A percentile compares a stretch with the other conserved stretches of the same genome.
phyloP scores from a whole-genome alignment of 495 filamentous ascomycete species.

The Filosporella fistucella region DNA sequence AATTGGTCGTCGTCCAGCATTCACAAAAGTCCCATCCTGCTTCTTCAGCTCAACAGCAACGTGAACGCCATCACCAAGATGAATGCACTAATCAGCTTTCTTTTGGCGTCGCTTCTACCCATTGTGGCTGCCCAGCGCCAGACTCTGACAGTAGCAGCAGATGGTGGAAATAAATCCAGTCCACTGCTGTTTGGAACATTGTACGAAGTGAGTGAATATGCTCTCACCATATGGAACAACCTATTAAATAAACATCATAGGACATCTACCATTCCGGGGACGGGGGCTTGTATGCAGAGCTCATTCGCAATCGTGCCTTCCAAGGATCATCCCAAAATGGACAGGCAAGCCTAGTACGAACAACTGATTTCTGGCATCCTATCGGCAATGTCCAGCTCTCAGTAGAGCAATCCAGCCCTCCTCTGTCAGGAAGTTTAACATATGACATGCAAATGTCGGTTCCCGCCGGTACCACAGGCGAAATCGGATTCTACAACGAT shows the following conservation, averaged over 20 bases:
- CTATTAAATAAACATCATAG: constrained; percentile 19
- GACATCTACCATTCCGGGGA: constrained; percentile 31
- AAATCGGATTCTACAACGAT: constrained; percentile 41
- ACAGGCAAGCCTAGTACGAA: constrained; percentile 25
- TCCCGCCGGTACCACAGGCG: constrained; percentile 24
- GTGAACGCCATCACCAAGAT: no score
- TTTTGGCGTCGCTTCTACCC: no score
- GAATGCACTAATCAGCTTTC: no score
- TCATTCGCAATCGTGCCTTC: constrained; percentile 55
- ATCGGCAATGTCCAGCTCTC: constrained; percentile 36
- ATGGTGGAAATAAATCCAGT: constrained; percentile 47
- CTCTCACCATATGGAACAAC: background rate
- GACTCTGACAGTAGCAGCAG: constrained; percentile 30
- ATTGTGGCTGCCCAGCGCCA: background rate
- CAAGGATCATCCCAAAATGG: constrained; percentile 41
- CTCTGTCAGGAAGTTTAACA: constrained; percentile 38
- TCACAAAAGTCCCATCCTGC: no score
- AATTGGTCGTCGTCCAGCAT: no score
- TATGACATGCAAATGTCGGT: constrained; percentile 47
- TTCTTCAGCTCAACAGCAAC: no score
- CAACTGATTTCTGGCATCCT: constrained; percentile 3
- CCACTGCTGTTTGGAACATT: constrained; percentile 51
- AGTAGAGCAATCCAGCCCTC: constrained; percentile 29
- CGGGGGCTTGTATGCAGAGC: constrained; percentile 55
- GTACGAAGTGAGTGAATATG: constrained; percentile 41